phyloP scores from a whole-genome alignment of 176 grass and related monocot genomes.

The Paspalum vaginatum region DNA sequence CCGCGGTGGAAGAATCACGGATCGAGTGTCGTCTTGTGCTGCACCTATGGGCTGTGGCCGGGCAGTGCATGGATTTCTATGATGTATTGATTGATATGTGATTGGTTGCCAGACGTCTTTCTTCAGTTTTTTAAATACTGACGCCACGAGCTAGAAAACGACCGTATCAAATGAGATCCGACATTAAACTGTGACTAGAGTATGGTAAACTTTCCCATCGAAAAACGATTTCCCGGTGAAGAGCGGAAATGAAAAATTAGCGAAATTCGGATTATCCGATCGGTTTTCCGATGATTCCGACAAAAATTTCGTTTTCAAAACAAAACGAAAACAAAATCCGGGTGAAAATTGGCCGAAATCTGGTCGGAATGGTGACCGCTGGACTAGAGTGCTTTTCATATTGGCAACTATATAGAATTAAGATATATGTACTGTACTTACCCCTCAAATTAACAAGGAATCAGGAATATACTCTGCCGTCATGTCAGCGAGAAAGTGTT shows the following conservation, averaged over 20 bases:
- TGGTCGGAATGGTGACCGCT: too few species aligned
- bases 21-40: constrained; percentile 15
- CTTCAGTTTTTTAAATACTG: background rate
- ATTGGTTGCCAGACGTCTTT: background rate
- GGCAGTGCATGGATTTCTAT: background rate
- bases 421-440: background rate
- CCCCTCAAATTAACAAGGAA: too few species aligned
- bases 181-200: background rate
- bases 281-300: too few species aligned
- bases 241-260: too few species aligned
- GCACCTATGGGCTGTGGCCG: background rate
- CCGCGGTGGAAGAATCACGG: constrained; percentile 4
- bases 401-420: background rate
- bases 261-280: too few species aligned
- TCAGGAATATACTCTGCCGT: background rate
- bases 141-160: background rate
- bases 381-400: background rate
- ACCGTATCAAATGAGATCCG: background rate
- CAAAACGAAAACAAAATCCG: too few species aligned
- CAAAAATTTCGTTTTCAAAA: too few species aligned
- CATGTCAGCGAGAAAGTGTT: too few species aligned
- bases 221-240: too few species aligned
- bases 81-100: background rate
- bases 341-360: too few species aligned
- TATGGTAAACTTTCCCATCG: too few species aligned